Conservation (phyloP, 148 eudicot species). For the Tetragonia tetragonoides region DNA sequence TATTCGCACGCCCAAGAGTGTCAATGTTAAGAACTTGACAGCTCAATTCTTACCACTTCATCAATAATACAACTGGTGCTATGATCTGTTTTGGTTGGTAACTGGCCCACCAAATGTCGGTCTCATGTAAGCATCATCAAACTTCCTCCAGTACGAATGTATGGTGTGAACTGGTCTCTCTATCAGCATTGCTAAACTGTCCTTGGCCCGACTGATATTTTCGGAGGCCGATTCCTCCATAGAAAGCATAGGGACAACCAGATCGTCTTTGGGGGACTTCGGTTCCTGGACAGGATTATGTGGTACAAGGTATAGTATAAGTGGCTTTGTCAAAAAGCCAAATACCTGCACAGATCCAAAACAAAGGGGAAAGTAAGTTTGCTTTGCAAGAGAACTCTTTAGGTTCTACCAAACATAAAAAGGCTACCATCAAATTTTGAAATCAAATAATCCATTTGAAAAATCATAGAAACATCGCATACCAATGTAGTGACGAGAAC, state of each 20-base stretch:
- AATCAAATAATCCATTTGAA: not conserved
- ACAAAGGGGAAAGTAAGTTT: not conserved
- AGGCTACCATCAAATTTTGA: not conserved
- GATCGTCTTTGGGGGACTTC: slow-evolving; percentile 54
- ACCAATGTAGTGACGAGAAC: slow-evolving; percentile 92
- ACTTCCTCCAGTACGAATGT: slow-evolving; percentile 88
- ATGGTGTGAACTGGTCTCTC: slow-evolving; percentile 87
- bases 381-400: not conserved
- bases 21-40: not conserved
- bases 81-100: slow-evolving; percentile 13
- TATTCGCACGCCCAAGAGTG: no score
- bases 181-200: slow-evolving; percentile 68
- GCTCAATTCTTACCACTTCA: not conserved
- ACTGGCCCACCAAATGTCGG: slow-evolving; percentile 75
- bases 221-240: slow-evolving; percentile 68
- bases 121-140: slow-evolving; percentile 84
- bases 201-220: slow-evolving; percentile 62
- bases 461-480: not conserved
- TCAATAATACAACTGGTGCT: not conserved
- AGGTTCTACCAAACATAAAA: not conserved
- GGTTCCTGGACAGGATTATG: slow-evolving; percentile 40
- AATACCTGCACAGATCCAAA: slow-evolving; percentile 52
- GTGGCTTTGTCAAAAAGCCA: slow-evolving; percentile 87
- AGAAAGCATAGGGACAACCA: slow-evolving; percentile 72
- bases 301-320: slow-evolving; percentile 60